Evolutionary conservation across 2,329 filamentous ascomycete genomes (phyloP).

Genomic region (Diaporthe ilicicola): DNA sequence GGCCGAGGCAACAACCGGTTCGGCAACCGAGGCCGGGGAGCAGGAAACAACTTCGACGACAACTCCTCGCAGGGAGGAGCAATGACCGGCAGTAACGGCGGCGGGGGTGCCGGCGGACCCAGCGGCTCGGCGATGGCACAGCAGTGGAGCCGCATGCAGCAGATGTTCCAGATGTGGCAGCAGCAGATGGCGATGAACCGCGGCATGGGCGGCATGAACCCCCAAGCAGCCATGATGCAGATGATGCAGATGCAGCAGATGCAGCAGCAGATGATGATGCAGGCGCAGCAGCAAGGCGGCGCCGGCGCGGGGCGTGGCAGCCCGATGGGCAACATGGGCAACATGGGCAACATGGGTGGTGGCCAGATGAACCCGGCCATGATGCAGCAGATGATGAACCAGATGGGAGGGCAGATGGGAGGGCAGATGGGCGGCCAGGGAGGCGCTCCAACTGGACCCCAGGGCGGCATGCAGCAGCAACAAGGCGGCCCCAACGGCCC

Average conservation of each 20-base stretch:
- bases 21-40: conserved; percentile 59
- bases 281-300: conserved; percentile 44
- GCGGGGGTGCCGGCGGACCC: conserved; percentile 64
- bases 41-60: conserved; percentile 45
- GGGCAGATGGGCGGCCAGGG: conserved; percentile 45
- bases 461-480: conserved; percentile 45
- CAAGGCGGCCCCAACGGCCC: conserved; percentile 39
- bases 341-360: conserved; percentile 36
- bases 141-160: conserved; percentile 98
- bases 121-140: conserved; percentile 97
- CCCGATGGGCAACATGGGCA: conserved; percentile 47
- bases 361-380: conserved; percentile 54
- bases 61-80: conserved; percentile 33
- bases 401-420: conserved; percentile 49
- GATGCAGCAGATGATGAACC: conserved; percentile 65
- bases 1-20: conserved; percentile 66
- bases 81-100: conserved; percentile 34
- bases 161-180: conserved; percentile 93
- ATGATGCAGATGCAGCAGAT: conserved; percentile 81
- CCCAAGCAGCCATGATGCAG: conserved; percentile 54
- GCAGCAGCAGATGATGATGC: conserved; percentile 65
- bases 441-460: conserved; percentile 31
- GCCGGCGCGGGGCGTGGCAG: conserved; percentile 44
- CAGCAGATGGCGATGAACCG: conserved; percentile 89
- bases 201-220: conserved; percentile 59